Base-by-base conservation (phyloP, 768 basidiomycete genomes). In the Termitomyces bulborhizus region DNA sequence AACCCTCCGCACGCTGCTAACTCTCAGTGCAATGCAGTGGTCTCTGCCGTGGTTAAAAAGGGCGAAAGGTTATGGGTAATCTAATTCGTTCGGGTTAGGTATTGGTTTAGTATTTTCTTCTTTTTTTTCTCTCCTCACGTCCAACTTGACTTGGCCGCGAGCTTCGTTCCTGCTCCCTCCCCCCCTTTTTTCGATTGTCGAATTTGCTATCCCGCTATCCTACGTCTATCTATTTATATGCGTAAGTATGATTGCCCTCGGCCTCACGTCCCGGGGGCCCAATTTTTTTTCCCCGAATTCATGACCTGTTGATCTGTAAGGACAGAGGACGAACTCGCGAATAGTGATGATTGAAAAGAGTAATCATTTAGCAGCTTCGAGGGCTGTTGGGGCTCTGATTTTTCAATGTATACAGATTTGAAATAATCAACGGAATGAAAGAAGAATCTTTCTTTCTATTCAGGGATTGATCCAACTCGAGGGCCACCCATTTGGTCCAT, bases 91-190 rank as follows among this genome's bases (percentile, higher is more conserved):
- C 26, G 54, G 54, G 51, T 45, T 46, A 24, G 54, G 59, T 56
- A 60, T 57, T 29, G 56, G 59, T 63, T 52, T 59, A 34, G 45
- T 36, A 27, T n/a, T n/a, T n/a, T n/a, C n/a, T n/a, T n/a, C n/a
- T 46, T 21, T 11, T 39, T 48, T 46, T 45, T 52, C 37, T 4
- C 6, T 24, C 4, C 26, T 26, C 26, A 3, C 26, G 15, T 27
- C 26, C 24, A 11, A n/a, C 12, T 6, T 13, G 11, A 36, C 11
- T 16, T 31, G 29, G 9, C 11, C 29, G 29, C 45, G 29, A 18
- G 45, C 9, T 47, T 21, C 27, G 31, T 32, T 8, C 31, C 31
- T 8, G 7, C 31, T 32, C 31, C 12, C 16, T 39, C 11, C n/a
- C 31, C 11, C 9, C 32, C 42, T 13, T 40, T 42, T n/a, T 34